Percentiles rank a stretch among this genome's conserved stretches.
These are phyloP conservation scores for Fonsecaea nubica DNA, from an alignment of 2,329 filamentous ascomycete genomes.

Conservation along the genomic window DNA sequence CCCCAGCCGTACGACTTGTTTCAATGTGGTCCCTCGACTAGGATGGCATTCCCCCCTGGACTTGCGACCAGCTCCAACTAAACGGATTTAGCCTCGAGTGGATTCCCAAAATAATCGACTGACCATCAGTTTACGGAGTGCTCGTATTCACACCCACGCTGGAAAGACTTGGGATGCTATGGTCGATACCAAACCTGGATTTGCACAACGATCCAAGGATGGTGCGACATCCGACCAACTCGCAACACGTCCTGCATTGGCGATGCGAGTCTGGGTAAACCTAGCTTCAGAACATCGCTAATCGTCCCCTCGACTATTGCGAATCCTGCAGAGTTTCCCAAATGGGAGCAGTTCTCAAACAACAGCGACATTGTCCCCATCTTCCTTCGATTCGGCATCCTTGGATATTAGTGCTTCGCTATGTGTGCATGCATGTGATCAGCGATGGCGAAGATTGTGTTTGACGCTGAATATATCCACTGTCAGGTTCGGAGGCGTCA, in stretches of 20 bases:
- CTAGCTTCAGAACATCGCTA: background rate
- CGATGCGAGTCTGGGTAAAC: background rate
- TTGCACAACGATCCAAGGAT: background rate
- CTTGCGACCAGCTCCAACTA: background rate
- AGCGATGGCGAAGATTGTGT: background rate
- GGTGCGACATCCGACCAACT: too few relatives aligned
- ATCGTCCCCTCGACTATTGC: background rate
- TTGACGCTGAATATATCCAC: background rate
- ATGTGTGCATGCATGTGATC: background rate
- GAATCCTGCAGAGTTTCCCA: background rate
- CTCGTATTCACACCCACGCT: too few relatives aligned
- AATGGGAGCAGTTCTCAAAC: background rate
- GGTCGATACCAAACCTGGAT: background rate
- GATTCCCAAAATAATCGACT: slow-evolving; percentile 3
- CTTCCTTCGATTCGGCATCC: background rate
- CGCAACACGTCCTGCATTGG: background rate
- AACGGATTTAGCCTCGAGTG: background rate
- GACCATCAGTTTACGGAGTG: background rate
- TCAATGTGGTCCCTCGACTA: background rate
- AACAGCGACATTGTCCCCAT: background rate
- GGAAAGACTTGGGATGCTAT: background rate
- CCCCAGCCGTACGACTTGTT: background rate
- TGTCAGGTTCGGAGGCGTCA: background rate
- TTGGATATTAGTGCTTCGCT: background rate
- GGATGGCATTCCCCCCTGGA: background rate